phyloP scores from a whole-genome alignment of 306 rosid genomes.

The Quercus aquifolioides region DNA sequence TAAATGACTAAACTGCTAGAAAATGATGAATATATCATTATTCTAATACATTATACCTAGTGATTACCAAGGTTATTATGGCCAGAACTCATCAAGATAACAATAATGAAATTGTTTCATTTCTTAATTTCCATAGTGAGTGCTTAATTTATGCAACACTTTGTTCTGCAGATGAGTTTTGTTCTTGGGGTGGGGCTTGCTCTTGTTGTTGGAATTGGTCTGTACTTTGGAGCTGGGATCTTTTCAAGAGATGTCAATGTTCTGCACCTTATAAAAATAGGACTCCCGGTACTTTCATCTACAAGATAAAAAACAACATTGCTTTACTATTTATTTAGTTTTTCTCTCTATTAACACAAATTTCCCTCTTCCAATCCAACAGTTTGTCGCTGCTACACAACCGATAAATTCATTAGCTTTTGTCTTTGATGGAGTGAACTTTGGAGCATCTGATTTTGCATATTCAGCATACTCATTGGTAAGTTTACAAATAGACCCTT shows the following conservation, averaged over 20 bases:
- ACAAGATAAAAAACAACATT: background rate
- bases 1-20: too few relatives aligned
- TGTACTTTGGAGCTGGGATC: conserved; percentile 76
- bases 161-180: conserved; percentile 62
- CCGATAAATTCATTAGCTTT: conserved; percentile 87
- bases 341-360: background rate
- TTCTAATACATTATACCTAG: too few relatives aligned
- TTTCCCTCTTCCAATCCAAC: conserved; percentile 13
- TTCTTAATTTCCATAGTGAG: background rate
- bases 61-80: too few relatives aligned
- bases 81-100: too few relatives aligned
- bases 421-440: conserved; percentile 92
- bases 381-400: conserved; percentile 98
- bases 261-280: conserved; percentile 66
- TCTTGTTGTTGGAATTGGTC: conserved; percentile 65
- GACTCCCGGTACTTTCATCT: conserved; percentile 59
- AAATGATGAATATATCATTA: too few relatives aligned
- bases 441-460: conserved; percentile 95
- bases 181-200: conserved; percentile 76
- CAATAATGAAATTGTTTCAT: background rate
- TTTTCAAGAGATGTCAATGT: conserved; percentile 64
- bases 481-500: conserved; percentile 21
- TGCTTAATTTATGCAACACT: background rate
- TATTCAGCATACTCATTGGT: conserved; percentile 86
- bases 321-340: background rate